Base-by-base conservation (phyloP, 768 basidiomycete species). In the Hemileccinum impolitum region DNA sequence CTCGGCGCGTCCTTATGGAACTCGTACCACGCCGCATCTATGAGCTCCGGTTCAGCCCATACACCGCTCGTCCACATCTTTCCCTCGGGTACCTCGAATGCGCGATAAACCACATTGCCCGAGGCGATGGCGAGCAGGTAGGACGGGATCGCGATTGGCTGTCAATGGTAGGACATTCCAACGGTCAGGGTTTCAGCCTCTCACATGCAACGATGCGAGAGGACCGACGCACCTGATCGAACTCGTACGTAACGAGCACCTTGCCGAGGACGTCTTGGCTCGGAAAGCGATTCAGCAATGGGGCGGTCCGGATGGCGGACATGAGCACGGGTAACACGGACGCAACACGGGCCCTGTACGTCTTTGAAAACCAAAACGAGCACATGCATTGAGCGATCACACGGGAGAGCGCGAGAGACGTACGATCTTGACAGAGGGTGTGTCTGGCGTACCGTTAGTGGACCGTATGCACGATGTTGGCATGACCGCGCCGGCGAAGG, bases 71-170 rank as follows among this genome's bases (percentile, higher is more conserved):
- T 85, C 89, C 94, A 92, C 28, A 72, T 60, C 56, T 83, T 85
- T 25, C 82, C 87, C 40, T 79, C 69, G 13, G 76, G 67, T 35
- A 72, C 67, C 10, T 78, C 70, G 64, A 93, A 90, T 0, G 79
- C 57, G 2, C 75, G 79, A 67, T 93, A 94, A 23, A 76, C 76
- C 2, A 95, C 74, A 60, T 94, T 86, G 6, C 93, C 94, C 1
- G 81, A 77, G 0, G 94, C 94, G 45, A 97, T 86, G 6, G 94
- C 94, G 51, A 96, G 78, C 25, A 97, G 73, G 65, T 97, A 96
- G 0, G 85, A 82, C 1, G 94, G 90, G 48, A 96, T 93, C 7
- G 87, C 81, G 12, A 91, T 76, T 6, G 87, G 85, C 89, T 96
- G 9, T n/a, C n/a, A n/a, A n/a, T n/a, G 9, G 17, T 11, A 19